Base-by-base conservation (phyloP, 1,139 yeast genomes). In the Torulaspora pretoriensis region DNA sequence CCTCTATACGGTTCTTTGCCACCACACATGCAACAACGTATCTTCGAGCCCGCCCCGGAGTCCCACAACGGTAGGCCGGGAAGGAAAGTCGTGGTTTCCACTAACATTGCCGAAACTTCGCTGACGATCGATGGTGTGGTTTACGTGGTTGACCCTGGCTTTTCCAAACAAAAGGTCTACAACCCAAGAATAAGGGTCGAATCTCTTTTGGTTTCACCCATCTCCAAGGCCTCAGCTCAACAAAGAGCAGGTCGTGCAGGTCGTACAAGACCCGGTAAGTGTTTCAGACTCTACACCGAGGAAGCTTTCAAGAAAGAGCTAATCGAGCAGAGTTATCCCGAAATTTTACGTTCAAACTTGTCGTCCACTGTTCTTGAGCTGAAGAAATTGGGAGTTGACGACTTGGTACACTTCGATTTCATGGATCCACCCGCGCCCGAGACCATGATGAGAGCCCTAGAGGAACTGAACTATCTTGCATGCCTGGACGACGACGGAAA, bases 341-440 rank as follows among this genome's bases (percentile, higher is more conserved):
- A 92, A 69, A 90, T 92, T 65, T 73, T 92, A 63, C 76, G 98
- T 61, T 81, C 92, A 48, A 92, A 92, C 67, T 75, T 92, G 60
- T 84, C 97, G 14, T 84, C 90, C 33, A 92, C 97, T 0, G 97
- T 92, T 24, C 71, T 92, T 50, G 96, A 92, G 65, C 74, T 92
- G 66, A 92, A 92, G 67, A 92, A 92, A 68, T 75, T 92, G 50
- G 97, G 97, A 16, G 78, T 92, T 54, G 96, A 92, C 63, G 98
- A 92, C 68, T 77, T 92, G 63, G 98, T 92, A 26, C 97, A 92
- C 68, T 92, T 92, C 63, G 98, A 92, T 66, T 92, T 92, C 61
- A 92, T 92, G 96, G 98, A 92, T 63, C 97, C 98, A 7, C 98
- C 98, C n/a, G 97, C 98, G 1, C 97, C 97, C 4, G 98, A 92